Evolutionary conservation across 2,329 filamentous ascomycete genomes (phyloP), one percentile per base, ranked within the genome.

Genomic region (Zymoseptoria brevis): DNA sequence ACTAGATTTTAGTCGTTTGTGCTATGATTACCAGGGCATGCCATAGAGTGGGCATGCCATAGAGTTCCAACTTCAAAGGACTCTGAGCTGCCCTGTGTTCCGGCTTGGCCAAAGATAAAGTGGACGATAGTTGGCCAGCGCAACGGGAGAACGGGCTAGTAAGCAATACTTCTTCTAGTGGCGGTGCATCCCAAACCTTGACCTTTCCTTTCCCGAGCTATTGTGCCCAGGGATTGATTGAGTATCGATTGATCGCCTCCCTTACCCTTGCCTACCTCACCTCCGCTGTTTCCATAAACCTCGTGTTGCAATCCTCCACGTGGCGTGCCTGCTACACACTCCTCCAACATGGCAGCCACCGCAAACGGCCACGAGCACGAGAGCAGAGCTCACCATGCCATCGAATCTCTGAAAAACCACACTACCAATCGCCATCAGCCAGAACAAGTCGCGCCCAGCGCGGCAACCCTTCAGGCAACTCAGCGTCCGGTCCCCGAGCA

Each of bases 341-440:
- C 26, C 2, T 19, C 30, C 45, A 49, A n/a, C 57, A 58, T 58
- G 57, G 55, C 55, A 21, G 19, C 55, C 13, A 35, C 48, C 48
- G 26, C 53, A 45, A 22, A 58, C 19, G 53, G 50, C 48, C 57
- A 58, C 48, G 41, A 58, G 53, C 26, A 45, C 19, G 57, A 52
- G 24, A 58, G 57, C 26, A 57, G 55, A 48, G 55, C 51, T 30
- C 60, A 55, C 49, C 57, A 50, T 3, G 60, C 57, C 16, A 55
- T 60, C 49, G 57, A 62, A 19, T 52, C 55, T 21, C 41, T 60
- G 19, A 60, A 62, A 45, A 48, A 58, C 19, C 53, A 45, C 35
- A 45, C 35, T 16, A 45, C 35, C 35, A 45, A 45, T 7, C 35
- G 35, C 13, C 35, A 45, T 45, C 13, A 45, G 35, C 35, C 35